Conservation (phyloP, 164 flowering plant species). For the Nymphaea thermarum region DNA sequence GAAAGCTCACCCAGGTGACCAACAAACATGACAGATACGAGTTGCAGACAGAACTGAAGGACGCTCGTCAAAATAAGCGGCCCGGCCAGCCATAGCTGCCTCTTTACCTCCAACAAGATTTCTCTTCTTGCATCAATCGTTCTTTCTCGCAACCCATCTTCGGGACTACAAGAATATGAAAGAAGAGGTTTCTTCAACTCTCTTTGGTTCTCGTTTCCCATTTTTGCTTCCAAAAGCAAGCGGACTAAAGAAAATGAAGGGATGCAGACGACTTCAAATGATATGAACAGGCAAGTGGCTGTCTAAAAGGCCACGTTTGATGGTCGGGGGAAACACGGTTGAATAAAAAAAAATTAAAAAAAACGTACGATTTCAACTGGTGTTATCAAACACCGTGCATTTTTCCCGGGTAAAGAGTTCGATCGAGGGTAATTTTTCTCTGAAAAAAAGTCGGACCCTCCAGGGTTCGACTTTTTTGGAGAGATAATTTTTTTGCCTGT, state of each 20-base stretch:
- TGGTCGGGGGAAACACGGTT: no score
- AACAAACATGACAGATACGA: slow-evolving; percentile 39
- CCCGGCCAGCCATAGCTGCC: slow-evolving; percentile 28
- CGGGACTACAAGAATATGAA: background rate
- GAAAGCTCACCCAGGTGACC: slow-evolving; percentile 42
- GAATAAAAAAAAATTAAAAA: no score
- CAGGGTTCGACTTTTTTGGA: no score
- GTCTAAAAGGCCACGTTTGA: no score
- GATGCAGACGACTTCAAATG: background rate
- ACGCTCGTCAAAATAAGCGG: slow-evolving; percentile 30
- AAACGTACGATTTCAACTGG: no score
- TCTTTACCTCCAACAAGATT: slow-evolving; percentile 20
- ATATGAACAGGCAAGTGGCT: no score
- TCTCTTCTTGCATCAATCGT: slow-evolving; percentile 1
- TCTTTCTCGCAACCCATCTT: background rate
- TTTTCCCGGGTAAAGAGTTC: no score
- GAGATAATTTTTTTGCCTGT: no score
- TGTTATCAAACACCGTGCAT: no score
- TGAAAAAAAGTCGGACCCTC: no score
- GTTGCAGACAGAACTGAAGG: slow-evolving; percentile 27
- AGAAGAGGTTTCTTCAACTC: background rate
- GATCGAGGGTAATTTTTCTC: no score
- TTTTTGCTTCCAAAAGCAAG: background rate
- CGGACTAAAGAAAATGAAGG: background rate
- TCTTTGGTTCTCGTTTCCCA: background rate